Percentiles rank a stretch among this genome's conserved stretches.
These are phyloP conservation scores for Eucalyptus melliodora DNA, from an alignment of 345 rosid genomes.

Conservation along the genomic window DNA sequence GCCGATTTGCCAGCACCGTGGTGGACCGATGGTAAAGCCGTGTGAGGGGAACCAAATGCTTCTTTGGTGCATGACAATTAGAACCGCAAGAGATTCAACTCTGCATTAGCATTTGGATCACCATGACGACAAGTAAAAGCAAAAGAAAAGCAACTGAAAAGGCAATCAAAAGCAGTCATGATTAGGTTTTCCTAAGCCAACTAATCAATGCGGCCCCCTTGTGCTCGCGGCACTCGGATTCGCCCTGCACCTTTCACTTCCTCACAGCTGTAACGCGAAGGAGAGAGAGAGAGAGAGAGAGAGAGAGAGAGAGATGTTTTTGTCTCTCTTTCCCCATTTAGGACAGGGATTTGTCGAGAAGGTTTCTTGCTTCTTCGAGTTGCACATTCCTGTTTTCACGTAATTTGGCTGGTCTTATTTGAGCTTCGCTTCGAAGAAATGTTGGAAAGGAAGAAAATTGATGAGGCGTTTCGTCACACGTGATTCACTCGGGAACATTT, in stretches of 20 bases:
- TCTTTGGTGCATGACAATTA: background rate
- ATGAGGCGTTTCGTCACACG: background rate
- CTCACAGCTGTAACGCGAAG: background rate
- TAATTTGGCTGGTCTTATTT: background rate
- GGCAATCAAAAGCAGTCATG: background rate
- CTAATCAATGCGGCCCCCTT: background rate
- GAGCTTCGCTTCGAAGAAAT: background rate
- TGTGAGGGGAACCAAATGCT: background rate
- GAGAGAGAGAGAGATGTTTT: background rate
- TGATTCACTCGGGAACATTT: background rate
- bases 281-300: too few relatives aligned
- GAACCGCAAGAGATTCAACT: background rate
- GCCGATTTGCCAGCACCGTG: background rate
- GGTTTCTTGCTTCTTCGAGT: background rate
- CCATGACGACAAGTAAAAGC: background rate
- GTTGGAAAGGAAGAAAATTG: background rate
- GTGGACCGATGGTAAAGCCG: background rate
- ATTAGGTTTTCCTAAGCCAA: background rate
- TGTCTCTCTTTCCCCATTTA: background rate
- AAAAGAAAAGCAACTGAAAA: background rate
- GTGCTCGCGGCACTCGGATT: background rate
- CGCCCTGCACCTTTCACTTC: background rate
- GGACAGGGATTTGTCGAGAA: background rate
- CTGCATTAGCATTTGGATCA: background rate
- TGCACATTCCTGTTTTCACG: background rate